A percentile compares a stretch with the other conserved stretches of the same genome.
Conservation (phyloP, 2,329 filamentous ascomycete genomes). For the Curvularia lunata region DNA sequence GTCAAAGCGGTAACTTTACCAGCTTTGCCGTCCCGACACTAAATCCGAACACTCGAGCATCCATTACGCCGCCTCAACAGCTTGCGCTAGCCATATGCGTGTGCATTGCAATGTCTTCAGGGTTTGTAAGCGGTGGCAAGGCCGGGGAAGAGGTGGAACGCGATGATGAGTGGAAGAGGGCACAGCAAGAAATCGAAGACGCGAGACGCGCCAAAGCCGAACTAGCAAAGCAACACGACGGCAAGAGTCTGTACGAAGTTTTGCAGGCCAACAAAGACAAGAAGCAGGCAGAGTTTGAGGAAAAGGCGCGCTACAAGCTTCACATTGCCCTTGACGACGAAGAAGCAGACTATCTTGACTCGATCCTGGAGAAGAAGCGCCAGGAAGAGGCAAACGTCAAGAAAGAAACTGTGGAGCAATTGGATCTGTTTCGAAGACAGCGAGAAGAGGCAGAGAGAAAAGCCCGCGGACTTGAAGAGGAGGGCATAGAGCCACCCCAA, state of each 20-base stretch:
- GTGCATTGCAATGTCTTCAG: constrained; percentile 51
- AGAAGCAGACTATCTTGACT: constrained; percentile 75
- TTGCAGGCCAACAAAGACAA: constrained; percentile 84
- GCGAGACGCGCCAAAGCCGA: constrained; percentile 63
- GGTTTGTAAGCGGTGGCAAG: constrained; percentile 61
- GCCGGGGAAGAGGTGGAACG: constrained; percentile 51
- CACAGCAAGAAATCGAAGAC: constrained; percentile 68
- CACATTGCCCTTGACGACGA: constrained; percentile 82
- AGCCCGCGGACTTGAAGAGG: constrained; percentile 44
- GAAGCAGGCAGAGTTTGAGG: constrained; percentile 85
- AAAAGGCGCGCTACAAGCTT: constrained; percentile 71
- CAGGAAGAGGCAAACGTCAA: constrained; percentile 63
- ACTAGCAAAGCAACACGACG: constrained; percentile 56
- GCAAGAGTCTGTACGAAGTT: constrained; percentile 74
- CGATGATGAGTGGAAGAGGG: constrained; percentile 68
- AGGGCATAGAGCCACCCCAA: constrained; percentile 37
- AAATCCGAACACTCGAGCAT: background rate
- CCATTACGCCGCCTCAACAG: constrained; percentile 11
- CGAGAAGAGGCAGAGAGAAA: constrained; percentile 65
- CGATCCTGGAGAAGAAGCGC: constrained; percentile 62
- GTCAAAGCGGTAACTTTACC: constrained; percentile 16
- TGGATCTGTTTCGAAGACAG: constrained; percentile 65
- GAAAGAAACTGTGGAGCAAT: constrained; percentile 64
- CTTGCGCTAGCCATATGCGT: constrained; percentile 20
- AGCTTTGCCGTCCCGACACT: constrained; percentile 11